Percentiles rank a stretch among this genome's conserved stretches.
Evolutionary conservation across 139 green algal species (phyloP).

Genomic region (Ettlia oleoabundans): DNA sequence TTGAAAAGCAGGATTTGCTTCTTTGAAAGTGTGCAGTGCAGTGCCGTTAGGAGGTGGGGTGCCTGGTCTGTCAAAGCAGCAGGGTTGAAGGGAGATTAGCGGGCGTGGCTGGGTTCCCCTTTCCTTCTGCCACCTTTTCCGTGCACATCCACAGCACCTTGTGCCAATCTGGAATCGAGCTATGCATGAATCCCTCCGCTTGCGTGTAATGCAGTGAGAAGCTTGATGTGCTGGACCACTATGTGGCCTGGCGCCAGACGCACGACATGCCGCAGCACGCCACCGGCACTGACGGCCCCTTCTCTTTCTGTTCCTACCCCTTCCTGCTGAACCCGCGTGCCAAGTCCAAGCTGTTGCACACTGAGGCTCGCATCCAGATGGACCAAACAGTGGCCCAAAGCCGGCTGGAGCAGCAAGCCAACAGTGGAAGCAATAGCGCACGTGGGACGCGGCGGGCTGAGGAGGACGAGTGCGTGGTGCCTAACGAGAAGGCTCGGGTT

Average conservation of each 20-base stretch:
- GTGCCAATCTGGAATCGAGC: too few relatives aligned
- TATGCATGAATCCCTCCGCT: not conserved
- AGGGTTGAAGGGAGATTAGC: too few relatives aligned
- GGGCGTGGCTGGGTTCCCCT: too few relatives aligned
- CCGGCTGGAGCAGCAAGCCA: conserved; percentile 78
- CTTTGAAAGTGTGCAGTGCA: too few relatives aligned
- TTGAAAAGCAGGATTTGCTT: too few relatives aligned
- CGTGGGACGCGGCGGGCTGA: conserved; percentile 10
- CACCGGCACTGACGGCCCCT: conserved; percentile 71
- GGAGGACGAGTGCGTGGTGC: conserved; percentile 63
- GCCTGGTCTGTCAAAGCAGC: too few relatives aligned
- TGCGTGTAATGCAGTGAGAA: conserved; percentile 67
- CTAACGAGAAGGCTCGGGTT: conserved; percentile 50
- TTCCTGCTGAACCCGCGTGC: conserved; percentile 90
- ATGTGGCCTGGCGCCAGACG: conserved; percentile 86
- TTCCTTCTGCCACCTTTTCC: not conserved
- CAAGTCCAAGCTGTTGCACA: conserved; percentile 91
- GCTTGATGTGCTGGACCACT: conserved; percentile 92
- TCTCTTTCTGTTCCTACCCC: conserved; percentile 92
- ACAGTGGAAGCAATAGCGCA: conserved; percentile 31
- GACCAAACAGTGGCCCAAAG: conserved; percentile 60
- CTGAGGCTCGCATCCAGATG: conserved; percentile 73
- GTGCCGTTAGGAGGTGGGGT: too few relatives aligned
- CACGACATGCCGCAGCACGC: conserved; percentile 64
- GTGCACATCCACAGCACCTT: not conserved